Conservation (phyloP, 2,329 filamentous ascomycete species). For the Monosporascus cannonballus region DNA sequence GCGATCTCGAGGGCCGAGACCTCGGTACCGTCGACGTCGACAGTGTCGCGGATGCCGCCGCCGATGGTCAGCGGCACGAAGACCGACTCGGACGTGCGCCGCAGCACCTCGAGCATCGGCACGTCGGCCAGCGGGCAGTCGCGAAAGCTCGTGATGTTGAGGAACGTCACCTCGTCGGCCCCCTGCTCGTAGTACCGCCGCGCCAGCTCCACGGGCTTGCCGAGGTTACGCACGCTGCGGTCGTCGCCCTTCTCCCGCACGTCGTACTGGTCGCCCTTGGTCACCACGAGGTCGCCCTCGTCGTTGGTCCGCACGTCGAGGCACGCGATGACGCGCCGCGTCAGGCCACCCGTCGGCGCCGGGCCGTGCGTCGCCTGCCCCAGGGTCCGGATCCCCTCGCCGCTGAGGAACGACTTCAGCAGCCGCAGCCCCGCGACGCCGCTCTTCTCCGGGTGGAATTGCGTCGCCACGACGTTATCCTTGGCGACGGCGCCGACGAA, state of each 20-base stretch:
- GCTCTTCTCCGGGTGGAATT: conserved; percentile 98
- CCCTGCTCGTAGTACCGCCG: conserved; percentile 92
- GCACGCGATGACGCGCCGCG: conserved; percentile 90
- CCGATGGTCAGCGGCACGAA: conserved; percentile 96
- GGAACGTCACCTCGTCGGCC: conserved; percentile 92
- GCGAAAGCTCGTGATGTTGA: conserved; percentile 97
- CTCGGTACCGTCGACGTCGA: conserved; percentile 79
- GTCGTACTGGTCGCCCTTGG: conserved; percentile 98
- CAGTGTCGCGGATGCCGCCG: conserved; percentile 88
- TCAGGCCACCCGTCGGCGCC: conserved; percentile 60
- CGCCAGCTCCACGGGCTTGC: conserved; percentile 95
- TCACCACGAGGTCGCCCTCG: conserved; percentile 89
- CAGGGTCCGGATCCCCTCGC: conserved; percentile 52
- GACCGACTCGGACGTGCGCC: conserved; percentile 79
- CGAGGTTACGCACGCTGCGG: conserved; percentile 77
- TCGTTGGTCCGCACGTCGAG: conserved; percentile 95
- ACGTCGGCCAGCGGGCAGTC: conserved; percentile 88
- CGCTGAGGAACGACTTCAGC: conserved; percentile 79
- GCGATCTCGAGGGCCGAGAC: conserved; percentile 91
- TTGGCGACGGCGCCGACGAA: conserved; percentile 88
- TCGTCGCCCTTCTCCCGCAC: conserved; percentile 77
- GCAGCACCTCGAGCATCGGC: conserved; percentile 92
- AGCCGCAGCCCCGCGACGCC: conserved; percentile 82
- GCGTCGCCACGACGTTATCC: conserved; percentile 81
- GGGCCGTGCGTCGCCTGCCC: conserved; percentile 23